phyloP scores from a whole-genome alignment of 306 rosid species.

The Oxytropis ochrocephala region DNA sequence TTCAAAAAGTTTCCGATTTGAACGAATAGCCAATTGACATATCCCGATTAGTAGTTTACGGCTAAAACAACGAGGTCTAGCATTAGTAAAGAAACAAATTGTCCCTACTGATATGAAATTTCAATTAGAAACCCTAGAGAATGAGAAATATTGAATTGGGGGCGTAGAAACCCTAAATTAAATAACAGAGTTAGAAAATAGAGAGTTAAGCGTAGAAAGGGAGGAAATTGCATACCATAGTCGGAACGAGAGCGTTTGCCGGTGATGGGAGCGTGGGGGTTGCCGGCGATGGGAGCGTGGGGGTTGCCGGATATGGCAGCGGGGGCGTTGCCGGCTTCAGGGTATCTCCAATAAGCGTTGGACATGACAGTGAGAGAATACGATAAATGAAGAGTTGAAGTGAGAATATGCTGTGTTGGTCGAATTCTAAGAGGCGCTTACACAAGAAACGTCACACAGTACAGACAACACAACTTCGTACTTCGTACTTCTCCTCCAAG shows the following conservation, averaged over 20 bases:
- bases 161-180: conserved; percentile 24
- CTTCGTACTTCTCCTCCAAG: background rate
- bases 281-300: conserved; percentile 45
- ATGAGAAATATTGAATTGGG: background rate
- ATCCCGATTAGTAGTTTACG: background rate
- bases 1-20: background rate
- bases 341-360: conserved; percentile 88
- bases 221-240: conserved; percentile 39
- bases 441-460: background rate
- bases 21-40: background rate
- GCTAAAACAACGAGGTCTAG: background rate
- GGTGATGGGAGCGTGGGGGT: conserved; percentile 42
- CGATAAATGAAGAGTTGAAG: background rate
- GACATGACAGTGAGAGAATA: conserved; percentile 40
- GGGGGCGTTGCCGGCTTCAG: conserved; percentile 59
- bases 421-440: background rate
- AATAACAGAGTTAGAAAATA: background rate
- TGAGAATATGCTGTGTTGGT: background rate
- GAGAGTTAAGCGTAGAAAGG: background rate
- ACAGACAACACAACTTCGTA: background rate
- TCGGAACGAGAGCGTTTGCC: conserved; percentile 88
- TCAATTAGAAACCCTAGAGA: background rate
- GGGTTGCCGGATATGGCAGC: conserved; percentile 52
- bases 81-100: background rate
- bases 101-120: background rate